Conservation (phyloP, 2,329 filamentous ascomycete genomes). For the Ilyonectria destructans region DNA sequence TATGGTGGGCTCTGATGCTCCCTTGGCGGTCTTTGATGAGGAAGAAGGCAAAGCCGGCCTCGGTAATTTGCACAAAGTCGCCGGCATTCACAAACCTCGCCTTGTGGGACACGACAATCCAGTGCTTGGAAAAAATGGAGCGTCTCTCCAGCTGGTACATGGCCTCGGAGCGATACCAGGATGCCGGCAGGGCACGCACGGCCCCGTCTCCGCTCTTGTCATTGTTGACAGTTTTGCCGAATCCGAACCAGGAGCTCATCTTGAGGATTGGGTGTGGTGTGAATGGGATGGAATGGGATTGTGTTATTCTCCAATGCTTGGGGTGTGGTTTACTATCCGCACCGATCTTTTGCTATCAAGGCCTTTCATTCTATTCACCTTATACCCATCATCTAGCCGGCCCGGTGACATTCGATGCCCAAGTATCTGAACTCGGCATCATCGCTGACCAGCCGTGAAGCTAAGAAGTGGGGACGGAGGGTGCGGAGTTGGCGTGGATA, state of each 20-base stretch:
- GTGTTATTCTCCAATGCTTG: not conserved
- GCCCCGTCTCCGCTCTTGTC: slow-evolving; percentile 12
- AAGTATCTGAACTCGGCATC: not conserved
- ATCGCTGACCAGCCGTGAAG: not conserved
- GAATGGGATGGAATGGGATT: not conserved
- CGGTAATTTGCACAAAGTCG: slow-evolving; percentile 69
- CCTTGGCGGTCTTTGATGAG: slow-evolving; percentile 30
- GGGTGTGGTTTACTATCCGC: not conserved
- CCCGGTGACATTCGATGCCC: not conserved
- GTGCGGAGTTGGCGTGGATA: too few species aligned
- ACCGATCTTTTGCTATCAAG: not conserved
- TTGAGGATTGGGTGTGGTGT: not conserved
- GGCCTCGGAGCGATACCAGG: slow-evolving; percentile 67
- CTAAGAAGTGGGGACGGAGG: slow-evolving; percentile 5
- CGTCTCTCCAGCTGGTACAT: slow-evolving; percentile 72
- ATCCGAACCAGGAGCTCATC: slow-evolving; percentile 32
- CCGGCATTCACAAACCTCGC: slow-evolving; percentile 66
- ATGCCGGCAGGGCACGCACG: slow-evolving; percentile 35
- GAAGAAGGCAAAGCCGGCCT: slow-evolving; percentile 55
- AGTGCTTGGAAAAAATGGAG: slow-evolving; percentile 71
- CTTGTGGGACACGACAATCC: slow-evolving; percentile 70
- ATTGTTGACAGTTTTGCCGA: slow-evolving; percentile 13
- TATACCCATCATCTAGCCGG: slow-evolving; percentile 16
- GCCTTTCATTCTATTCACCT: slow-evolving; percentile 16
- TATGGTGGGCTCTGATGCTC: slow-evolving; percentile 28